Base-by-base conservation (phyloP, 116 monocot species). In the Zostera marina region DNA sequence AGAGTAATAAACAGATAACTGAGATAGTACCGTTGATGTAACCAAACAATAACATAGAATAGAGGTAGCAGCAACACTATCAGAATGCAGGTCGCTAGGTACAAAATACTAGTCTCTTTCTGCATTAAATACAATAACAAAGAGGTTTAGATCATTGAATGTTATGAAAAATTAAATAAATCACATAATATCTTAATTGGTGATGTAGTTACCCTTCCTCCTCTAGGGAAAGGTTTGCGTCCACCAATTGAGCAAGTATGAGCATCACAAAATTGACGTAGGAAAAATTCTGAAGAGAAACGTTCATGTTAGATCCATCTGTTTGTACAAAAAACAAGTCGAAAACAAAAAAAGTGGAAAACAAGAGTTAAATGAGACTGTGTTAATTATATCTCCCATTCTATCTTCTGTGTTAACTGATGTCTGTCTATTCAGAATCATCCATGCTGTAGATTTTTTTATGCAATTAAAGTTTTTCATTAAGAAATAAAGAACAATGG, bases 211-310 rank as follows among this genome's bases (percentile, higher is more conserved):
- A 94, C 94, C 72, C 73, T 84, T 54, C 88, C 82, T 22, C 94
- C 94, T 74, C 72, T 69, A 26, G 94, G 66, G 56, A 94, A 94
- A 40, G 94, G 88, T 73, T 82, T 85, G 58, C 56, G 63, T 3
- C 73, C 63, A 32, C 82, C 77, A 53, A 13, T 47, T 47, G 53
- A 76, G 61, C 94, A 94, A 52, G 81, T 72, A 60, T 94, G 94
- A 70, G 94, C 74, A 74, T 94, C 88, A 70, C 94, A 94, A 72
- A 94, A 94, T 63, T 94, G 94, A 41, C 67, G 81, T 63, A 85
- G 69, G 73, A 94, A 88, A 61, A 94, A 60, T 66, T 94, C 94
- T 94, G 77, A 58, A 76, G 47, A 32, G 39, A 54, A 22, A 44
- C 32, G 3, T 15, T 38, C 38, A 32, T 39, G n/a, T 55, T 14